phyloP scores from a whole-genome alignment of 441 rosid genomes.

The Hura crepitans region DNA sequence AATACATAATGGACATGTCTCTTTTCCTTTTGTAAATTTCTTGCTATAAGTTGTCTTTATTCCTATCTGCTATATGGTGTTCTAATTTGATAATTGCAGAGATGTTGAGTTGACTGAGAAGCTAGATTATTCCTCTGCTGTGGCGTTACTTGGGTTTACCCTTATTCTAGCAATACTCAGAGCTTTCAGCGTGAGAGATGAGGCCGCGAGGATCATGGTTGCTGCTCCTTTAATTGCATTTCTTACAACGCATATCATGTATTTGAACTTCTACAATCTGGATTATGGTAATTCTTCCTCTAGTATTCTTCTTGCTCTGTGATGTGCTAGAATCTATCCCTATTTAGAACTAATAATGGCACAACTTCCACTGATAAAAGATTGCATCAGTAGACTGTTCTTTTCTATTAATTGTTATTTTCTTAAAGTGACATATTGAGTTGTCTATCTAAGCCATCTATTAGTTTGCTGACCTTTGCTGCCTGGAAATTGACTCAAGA shows the following conservation, averaged over 20 bases:
- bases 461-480: not conserved
- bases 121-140: constrained; percentile 81
- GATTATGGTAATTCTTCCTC: constrained; percentile 57
- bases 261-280: constrained; percentile 70
- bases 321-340: not conserved
- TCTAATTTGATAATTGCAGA: constrained; percentile 36
- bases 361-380: not conserved
- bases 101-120: constrained; percentile 84
- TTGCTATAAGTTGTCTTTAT: not conserved
- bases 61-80: constrained; percentile 15
- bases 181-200: constrained; percentile 65
- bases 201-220: constrained; percentile 87
- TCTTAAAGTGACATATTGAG: not conserved
- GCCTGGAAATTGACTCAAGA: not conserved
- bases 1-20: not conserved
- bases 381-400: not conserved
- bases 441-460: not conserved
- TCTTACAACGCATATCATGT: constrained; percentile 78
- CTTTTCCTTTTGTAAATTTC: not conserved
- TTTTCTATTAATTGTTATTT: no score
- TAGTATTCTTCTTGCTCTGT: not conserved
- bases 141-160: constrained; percentile 74
- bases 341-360: not conserved
- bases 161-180: constrained; percentile 67
- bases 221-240: constrained; percentile 86